phyloP scores from a whole-genome alignment of 1,284 basidiomycete genomes.

The Athelia psychrophila region DNA sequence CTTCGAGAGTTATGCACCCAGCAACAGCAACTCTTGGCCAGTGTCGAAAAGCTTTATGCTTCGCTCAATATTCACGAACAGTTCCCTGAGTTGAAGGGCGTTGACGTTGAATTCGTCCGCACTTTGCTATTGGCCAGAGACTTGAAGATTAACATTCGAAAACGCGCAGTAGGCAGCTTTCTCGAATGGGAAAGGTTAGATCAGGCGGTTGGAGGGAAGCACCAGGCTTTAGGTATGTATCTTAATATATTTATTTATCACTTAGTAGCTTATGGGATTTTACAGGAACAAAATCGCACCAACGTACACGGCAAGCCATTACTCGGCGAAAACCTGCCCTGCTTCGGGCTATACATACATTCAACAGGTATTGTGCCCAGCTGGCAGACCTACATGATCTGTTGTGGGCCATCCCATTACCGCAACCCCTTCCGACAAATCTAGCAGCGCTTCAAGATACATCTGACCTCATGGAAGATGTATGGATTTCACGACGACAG shows the following conservation, averaged over 20 bases:
- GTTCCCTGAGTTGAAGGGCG: constrained; percentile 11
- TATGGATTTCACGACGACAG: constrained; percentile 29
- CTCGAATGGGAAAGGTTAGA: constrained; percentile 36
- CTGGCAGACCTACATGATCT: constrained; percentile 22
- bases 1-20: constrained; percentile 16
- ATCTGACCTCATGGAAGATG: constrained; percentile 31
- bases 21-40: neutral
- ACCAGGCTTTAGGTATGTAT: constrained; percentile 29
- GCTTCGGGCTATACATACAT: constrained; percentile 25
- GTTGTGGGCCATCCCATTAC: constrained; percentile 28
- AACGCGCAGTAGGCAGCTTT: constrained; percentile 31
- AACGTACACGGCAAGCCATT: constrained; percentile 30
- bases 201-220: constrained; percentile 26
- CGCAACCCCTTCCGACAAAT: constrained; percentile 23
- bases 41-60: constrained; percentile 12
- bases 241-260: neutral
- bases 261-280: neutral
- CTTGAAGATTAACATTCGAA: constrained; percentile 36
- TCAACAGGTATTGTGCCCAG: constrained; percentile 29
- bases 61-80: constrained; percentile 13
- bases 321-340: constrained; percentile 29
- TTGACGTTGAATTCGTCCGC: constrained; percentile 27
- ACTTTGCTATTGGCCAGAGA: constrained; percentile 29
- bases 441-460: constrained; percentile 25
- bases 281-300: constrained; percentile 35